phyloP scores from a whole-genome alignment of 2,329 filamentous ascomycete genomes.

The Zymoseptoria ardabiliae region DNA sequence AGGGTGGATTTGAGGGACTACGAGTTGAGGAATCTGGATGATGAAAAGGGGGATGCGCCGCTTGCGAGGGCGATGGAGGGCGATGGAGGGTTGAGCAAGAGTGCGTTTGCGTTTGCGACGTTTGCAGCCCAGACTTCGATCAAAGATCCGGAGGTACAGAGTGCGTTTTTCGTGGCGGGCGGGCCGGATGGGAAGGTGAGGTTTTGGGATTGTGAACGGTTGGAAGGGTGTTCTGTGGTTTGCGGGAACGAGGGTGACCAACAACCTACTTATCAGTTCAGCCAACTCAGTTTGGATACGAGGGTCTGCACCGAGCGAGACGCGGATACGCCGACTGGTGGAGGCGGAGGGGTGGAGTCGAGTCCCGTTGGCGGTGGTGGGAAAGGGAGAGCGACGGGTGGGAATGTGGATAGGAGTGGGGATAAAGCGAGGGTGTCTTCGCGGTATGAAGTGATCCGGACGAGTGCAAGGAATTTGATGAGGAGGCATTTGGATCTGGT shows the following conservation, averaged over 20 bases:
- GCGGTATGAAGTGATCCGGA: conserved; percentile 75
- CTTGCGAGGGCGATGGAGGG: conserved; percentile 42
- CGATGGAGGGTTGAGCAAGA: not conserved
- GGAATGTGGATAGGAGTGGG: not conserved
- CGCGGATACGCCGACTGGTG: conserved; percentile 5
- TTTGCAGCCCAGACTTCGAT: conserved; percentile 64
- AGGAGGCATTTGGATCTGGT: conserved; percentile 83
- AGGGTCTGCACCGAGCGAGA: conserved; percentile 33
- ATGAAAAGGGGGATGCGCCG: conserved; percentile 80
- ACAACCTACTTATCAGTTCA: conserved; percentile 61
- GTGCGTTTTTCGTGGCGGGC: conserved; percentile 78
- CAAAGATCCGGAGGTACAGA: conserved; percentile 62
- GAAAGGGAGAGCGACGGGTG: conserved; percentile 3
- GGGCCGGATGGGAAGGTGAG: conserved; percentile 85
- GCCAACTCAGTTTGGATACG: conserved; percentile 35
- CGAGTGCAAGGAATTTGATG: conserved; percentile 81
- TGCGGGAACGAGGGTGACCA: conserved; percentile 61
- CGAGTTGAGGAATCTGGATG: conserved; percentile 81
- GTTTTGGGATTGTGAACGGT: conserved; percentile 81
- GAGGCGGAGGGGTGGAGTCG: not conserved
- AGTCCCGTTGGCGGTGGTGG: not conserved
- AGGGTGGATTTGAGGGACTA: conserved; percentile 52
- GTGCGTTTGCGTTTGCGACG: conserved; percentile 19
- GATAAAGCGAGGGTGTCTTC: conserved; percentile 50
- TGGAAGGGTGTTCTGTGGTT: conserved; percentile 72